These are phyloP conservation scores for Yarrowia yakushimensis DNA, from an alignment of 805 yeast species.

Conservation along the genomic window DNA sequence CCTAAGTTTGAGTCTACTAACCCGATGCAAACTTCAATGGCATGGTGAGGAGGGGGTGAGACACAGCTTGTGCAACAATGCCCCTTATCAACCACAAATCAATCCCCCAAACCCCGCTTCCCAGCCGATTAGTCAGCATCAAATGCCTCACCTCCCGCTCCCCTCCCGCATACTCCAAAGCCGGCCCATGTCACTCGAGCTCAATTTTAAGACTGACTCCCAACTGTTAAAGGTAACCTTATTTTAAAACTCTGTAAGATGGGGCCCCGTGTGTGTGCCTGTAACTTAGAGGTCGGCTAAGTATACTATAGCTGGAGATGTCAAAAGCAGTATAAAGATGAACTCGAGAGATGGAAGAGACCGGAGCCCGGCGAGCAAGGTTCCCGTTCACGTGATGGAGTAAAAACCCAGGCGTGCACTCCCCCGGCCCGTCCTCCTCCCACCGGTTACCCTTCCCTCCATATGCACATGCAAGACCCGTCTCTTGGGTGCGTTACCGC, in stretches of 20 bases:
- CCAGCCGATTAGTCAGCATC: too few species aligned
- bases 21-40: too few species aligned
- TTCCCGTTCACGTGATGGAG: too few species aligned
- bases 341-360: neutral
- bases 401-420: too few species aligned
- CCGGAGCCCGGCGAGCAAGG: too few species aligned
- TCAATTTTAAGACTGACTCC: slow-evolving; percentile 16
- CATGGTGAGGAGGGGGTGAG: too few species aligned
- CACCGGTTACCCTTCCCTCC: neutral
- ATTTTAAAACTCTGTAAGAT: neutral
- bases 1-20: slow-evolving; percentile 7
- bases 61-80: too few species aligned
- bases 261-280: neutral
- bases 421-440: too few species aligned
- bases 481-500: slow-evolving; percentile 3
- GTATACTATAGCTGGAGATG: neutral
- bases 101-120: neutral
- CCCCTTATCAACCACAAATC: too few species aligned
- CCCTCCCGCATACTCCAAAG: too few species aligned
- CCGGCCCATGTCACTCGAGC: slow-evolving; percentile 13
- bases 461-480: neutral
- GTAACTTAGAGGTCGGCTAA: neutral
- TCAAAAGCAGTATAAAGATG: neutral
- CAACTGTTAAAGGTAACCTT: slow-evolving; percentile 15
- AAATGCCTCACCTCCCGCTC: too few species aligned